Base-by-base conservation (phyloP, 2,329 filamentous ascomycete species). In the Endocalyx cinctus region DNA sequence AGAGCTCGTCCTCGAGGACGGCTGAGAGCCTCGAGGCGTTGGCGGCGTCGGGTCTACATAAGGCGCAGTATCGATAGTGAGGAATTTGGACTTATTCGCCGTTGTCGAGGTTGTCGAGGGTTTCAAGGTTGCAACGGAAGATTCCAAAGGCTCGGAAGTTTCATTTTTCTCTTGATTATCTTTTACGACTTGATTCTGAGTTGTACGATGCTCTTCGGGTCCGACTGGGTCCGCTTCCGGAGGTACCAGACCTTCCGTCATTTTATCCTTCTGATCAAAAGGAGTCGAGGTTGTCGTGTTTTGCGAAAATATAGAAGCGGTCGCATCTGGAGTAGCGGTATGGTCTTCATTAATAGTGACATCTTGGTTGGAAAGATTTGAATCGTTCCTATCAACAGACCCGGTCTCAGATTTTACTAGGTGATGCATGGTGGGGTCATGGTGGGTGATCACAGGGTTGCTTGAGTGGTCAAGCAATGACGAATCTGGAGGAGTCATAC, bases 31-130 rank as follows among this genome's bases (percentile, higher is more conserved):
- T 32, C 63, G 60, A 10, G 75, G 75, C 1, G 75, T 79, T 4
- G 71, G 64, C 17, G 74, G 74, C 6, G 75, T 77, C 15, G 75
- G 74, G 46, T 79, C 75, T 42, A 78, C 57, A 44, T 78, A 79
- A 5, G 59, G 49, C 12, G 44, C 46, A 10, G 69, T 59, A 39
- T 72, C 66, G 38, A 72, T 66, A 16, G 66, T 64, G 33, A 74
- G 62, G 41, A 66, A 67, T 38, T 69, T 65, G 16, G 62, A 53
- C 13, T 62, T 61, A n/a, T n/a, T n/a, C n/a, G n/a, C n/a, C n/a
- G n/a, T n/a, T n/a, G n/a, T n/a, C n/a, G n/a, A n/a, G n/a, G n/a
- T n/a, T n/a, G n/a, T n/a, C 14, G 61, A 50, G 14, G 72, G 70
- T 42, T 67, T 70, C 29, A 76, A 51, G 3, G 68, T 74, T 7